Percentiles rank a stretch among this genome's conserved stretches.
Evolutionary conservation across 176 grass and related monocot species (phyloP).

Genomic region (Ampelocalamus luodianensis): DNA sequence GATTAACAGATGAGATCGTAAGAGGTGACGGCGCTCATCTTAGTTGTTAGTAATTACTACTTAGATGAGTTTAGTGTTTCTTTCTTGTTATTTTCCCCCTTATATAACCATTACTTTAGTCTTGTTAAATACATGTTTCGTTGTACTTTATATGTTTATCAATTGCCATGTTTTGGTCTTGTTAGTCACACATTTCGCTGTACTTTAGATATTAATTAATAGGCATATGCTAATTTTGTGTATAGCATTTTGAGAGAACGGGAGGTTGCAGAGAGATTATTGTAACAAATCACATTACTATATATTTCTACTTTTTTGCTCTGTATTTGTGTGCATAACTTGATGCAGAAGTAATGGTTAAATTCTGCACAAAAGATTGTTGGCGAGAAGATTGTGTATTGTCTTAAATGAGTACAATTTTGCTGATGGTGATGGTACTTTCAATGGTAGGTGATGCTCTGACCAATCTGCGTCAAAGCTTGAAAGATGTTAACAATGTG

Average conservation of each 20-base stretch:
- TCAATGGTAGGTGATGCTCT: conserved; percentile 77
- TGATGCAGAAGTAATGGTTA: background rate
- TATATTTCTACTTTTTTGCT: background rate
- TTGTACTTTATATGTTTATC: background rate
- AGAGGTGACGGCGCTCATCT: background rate
- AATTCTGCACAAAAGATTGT: conserved; percentile 16
- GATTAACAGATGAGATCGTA: background rate
- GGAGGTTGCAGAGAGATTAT: background rate
- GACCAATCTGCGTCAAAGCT: conserved; percentile 58
- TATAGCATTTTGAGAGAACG: background rate
- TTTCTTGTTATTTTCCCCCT: background rate
- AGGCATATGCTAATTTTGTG: background rate
- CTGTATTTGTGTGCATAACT: background rate
- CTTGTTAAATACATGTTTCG: background rate
- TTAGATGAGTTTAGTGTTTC: background rate
- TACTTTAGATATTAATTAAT: conserved; percentile 17
- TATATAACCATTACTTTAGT: background rate
- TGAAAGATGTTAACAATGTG: conserved; percentile 73
- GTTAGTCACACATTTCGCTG: background rate
- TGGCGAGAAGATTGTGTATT: background rate
- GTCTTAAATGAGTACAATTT: conserved; percentile 19
- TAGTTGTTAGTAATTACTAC: background rate
- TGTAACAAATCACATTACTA: background rate
- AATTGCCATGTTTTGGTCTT: background rate
- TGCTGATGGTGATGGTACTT: conserved; percentile 38